These are phyloP conservation scores for Clarireedia monteithiana DNA, from an alignment of 2,329 filamentous ascomycete genomes.

Conservation along the genomic window DNA sequence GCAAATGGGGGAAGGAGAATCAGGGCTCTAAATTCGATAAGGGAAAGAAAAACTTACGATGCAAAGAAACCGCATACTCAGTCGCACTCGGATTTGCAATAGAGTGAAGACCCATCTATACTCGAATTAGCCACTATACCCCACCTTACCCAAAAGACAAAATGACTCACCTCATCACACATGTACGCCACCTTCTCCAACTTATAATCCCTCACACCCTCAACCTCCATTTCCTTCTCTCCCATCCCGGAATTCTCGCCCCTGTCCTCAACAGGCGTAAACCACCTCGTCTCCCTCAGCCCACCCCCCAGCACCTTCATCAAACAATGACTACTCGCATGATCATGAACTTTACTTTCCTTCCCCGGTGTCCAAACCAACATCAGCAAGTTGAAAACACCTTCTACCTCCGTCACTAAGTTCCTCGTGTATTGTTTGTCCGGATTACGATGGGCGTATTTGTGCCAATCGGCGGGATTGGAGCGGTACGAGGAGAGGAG, in stretches of 20 bases:
- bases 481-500: conserved; percentile 20
- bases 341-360: conserved; percentile 79
- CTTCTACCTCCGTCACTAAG: conserved; percentile 82
- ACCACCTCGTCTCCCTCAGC: conserved; percentile 72
- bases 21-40: not conserved
- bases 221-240: conserved; percentile 15
- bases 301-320: conserved; percentile 82
- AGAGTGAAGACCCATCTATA: conserved; percentile 67
- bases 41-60: conserved; percentile 35
- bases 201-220: conserved; percentile 51
- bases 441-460: conserved; percentile 63
- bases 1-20: not conserved
- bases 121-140: not conserved
- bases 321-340: conserved; percentile 81
- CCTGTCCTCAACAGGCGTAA: conserved; percentile 20
- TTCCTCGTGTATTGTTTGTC: conserved; percentile 76
- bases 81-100: conserved; percentile 66
- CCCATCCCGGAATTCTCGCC: conserved; percentile 8
- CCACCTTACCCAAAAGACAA: not conserved
- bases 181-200: conserved; percentile 82
- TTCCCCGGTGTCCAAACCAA: conserved; percentile 86
- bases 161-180: conserved; percentile 54
- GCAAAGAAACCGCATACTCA: conserved; percentile 77
- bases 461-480: conserved; percentile 49
- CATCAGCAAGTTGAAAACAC: conserved; percentile 55